Base-by-base conservation (phyloP, 768 basidiomycete species). In the Suillus fuscotomentosus region DNA sequence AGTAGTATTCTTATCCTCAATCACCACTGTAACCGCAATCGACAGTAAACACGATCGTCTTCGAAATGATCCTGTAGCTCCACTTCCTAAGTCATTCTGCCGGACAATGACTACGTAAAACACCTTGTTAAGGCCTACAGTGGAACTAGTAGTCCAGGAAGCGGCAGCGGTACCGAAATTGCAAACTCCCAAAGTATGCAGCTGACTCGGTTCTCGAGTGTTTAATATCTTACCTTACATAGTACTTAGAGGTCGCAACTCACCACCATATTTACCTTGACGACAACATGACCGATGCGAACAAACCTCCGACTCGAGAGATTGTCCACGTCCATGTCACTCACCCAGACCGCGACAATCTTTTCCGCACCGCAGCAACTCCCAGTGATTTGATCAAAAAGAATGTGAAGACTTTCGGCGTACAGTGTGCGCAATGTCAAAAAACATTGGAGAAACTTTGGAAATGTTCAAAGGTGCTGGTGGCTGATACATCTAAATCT, bases 391-490 rank as follows among this genome's bases (percentile, higher is more conserved):
- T 68, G 39, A 47, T 67, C 48, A 70, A 64, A 51, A 54, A 62
- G 20, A 64, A 60, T 48, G 59, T 56, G 13, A 63, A 50, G 11
- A 15, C 62, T 4, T 45, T 63, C 5, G 60, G 63, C 31, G n/a
- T 45, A 7, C 54, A 63, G 31, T 70, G 69, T 41, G 67, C 69
- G 7, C 63, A 70, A 8, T 70, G 69, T 56, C 63, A 9, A 15
- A 67, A 55, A 13, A 14, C 27, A 13, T 60, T 60, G 11, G 63
- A 39, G 4, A 68, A 66, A 36, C 34, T 65, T 59, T 45, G 59
- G 59, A 70, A 57, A 14, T 70, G 66, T 34, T 43, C 65, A 57
- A 67, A 62, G 41, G 68, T 65, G 50, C 55, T 38, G 2, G 60
- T 20, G 24, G 14, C 17, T 27, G 3, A 5, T 8, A 36, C 50